A percentile compares a stretch with the other conserved stretches of the same genome.
phyloP scores from a whole-genome alignment of 176 grass and related monocot species.

The Rhynchospora breviuscula region DNA sequence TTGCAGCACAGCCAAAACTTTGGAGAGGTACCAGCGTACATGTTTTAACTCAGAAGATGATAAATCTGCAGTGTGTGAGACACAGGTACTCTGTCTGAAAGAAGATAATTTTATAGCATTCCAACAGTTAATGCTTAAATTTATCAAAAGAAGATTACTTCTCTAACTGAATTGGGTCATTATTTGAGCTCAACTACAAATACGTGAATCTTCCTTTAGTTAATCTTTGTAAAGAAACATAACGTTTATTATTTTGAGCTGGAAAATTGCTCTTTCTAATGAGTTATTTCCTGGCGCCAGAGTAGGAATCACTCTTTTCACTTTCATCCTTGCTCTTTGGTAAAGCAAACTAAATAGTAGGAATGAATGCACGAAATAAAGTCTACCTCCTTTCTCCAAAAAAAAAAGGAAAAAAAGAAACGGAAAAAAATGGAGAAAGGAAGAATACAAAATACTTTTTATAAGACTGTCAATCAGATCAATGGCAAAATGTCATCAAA shows the following conservation, averaged over 20 bases:
- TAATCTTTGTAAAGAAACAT: background rate
- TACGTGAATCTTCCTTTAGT: background rate
- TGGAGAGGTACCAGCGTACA: conserved; percentile 78
- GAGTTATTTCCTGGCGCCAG: background rate
- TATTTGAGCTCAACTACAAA: background rate
- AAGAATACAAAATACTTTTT: background rate
- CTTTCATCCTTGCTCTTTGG: background rate
- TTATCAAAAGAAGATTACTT: background rate
- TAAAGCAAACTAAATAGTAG: background rate
- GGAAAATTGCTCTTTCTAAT: background rate
- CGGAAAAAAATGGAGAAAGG: background rate
- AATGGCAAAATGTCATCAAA: background rate
- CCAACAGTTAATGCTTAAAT: background rate
- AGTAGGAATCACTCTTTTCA: background rate
- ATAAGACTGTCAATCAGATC: background rate
- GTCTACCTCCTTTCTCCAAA: background rate
- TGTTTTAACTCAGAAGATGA: conserved; percentile 78
- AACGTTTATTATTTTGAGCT: background rate
- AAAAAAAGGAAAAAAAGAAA: background rate
- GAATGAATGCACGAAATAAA: background rate
- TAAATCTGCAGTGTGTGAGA: conserved; percentile 49
- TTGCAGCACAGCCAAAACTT: conserved; percentile 54
- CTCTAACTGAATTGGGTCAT: background rate
- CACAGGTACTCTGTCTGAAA: conserved; percentile 41
- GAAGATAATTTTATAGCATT: background rate